Evolutionary conservation across 805 yeast genomes (phyloP), one percentile per base, ranked within the genome.

Genomic region (Cyberlindnera xylosilytica): DNA sequence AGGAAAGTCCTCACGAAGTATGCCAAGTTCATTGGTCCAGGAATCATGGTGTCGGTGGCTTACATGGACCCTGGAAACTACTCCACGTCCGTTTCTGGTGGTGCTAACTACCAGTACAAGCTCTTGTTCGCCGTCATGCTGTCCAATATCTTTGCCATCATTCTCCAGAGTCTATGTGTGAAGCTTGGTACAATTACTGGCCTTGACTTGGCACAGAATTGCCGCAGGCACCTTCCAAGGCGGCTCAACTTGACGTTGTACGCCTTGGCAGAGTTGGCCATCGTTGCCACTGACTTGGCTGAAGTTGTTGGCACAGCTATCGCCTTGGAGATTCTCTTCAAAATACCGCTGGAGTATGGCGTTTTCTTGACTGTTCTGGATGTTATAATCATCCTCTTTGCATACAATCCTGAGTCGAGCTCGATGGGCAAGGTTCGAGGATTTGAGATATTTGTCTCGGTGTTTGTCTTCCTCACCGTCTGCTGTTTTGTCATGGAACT

Each of bases 231-330:
- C 52, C 67, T 86, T 18, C 85, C 88, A 0, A 59, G 60, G 12
- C 74, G 80, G 73, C 63, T 82, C 47, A 82, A 82, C 50, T 42
- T 79, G 10, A 46, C 72, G 6, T 65, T 88, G 4, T 89, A 88
- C 58, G 58, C 76, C 2, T 72, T 85, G 52, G 88, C 96, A 0
- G 96, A 89, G 55, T 53, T 87, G 19, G 96, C 96, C 3, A 89
- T 89, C 47, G 82, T 89, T 27, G 95, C 96, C 9, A 89, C 97
- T 0, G 97, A 89, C 60, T 66, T 89, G 54, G 97, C 97, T 1
- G 97, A 89, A 62, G 96, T 89, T 10, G 91, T 89, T 7, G 97
- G 97, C 2, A 84, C 96, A 3, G 96, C 96, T 10, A 86, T 89
- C 36, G 79, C 96, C 0, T 69, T 89, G 39, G 81, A 87, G 51